Evolutionary conservation across 169 alveolate genomes (phyloP).

Genomic region (Babesia caballi): DNA sequence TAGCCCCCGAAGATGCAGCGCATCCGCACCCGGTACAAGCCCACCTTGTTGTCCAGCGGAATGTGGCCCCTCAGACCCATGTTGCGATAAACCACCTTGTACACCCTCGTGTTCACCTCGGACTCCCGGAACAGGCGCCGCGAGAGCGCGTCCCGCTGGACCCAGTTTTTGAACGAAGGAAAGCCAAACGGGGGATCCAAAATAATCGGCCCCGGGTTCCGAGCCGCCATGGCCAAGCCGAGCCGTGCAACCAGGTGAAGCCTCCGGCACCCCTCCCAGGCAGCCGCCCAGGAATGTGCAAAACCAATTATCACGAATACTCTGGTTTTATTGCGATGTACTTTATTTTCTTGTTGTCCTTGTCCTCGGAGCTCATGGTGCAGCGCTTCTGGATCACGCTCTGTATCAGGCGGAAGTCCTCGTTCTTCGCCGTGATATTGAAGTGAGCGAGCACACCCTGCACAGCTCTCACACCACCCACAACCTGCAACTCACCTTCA

Average conservation of each 20-base stretch:
- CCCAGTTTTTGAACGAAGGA: constrained; percentile 78
- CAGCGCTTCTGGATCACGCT: constrained; percentile 40
- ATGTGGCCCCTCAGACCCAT: constrained; percentile 80
- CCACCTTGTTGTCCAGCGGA: constrained; percentile 79
- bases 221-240: constrained; percentile 74
- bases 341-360: constrained; percentile 41
- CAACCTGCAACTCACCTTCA: constrained; percentile 25
- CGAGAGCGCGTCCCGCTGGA: constrained; percentile 71
- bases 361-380: constrained; percentile 44
- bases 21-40: constrained; percentile 75
- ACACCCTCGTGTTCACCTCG: constrained; percentile 80
- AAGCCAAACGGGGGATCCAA: constrained; percentile 81
- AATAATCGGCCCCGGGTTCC: constrained; percentile 81
- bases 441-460: constrained; percentile 55
- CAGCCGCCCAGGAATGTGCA: background rate
- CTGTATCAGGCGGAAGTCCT: constrained; percentile 52
- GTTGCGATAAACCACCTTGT: constrained; percentile 74
- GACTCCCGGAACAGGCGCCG: constrained; percentile 77
- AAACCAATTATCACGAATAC: background rate
- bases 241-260: background rate
- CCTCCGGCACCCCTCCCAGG: background rate
- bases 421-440: constrained; percentile 61
- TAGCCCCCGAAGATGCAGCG: constrained; percentile 81
- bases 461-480: background rate
- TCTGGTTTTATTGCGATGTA: constrained; percentile 49